These are phyloP conservation scores for Tilletiopsis washingtonensis DNA, from an alignment of 1,284 basidiomycete species.

Conservation along the genomic window DNA sequence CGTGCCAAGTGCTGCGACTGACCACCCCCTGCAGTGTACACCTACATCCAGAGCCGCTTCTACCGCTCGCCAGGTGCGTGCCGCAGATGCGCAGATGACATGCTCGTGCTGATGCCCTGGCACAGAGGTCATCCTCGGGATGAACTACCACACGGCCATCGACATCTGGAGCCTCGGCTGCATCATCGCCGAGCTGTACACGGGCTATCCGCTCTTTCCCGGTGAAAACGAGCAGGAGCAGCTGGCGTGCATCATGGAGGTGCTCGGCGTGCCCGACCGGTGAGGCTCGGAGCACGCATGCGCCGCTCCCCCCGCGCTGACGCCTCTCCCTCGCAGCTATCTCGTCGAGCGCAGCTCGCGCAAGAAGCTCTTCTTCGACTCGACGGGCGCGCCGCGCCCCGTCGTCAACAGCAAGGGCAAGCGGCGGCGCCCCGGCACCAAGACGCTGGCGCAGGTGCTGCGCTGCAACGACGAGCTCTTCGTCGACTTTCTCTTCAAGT, in stretches of 20 bases:
- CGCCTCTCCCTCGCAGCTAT: too few relatives aligned
- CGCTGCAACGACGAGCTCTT: conserved; percentile 72
- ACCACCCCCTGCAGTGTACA: conserved; percentile 63
- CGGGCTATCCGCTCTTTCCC: conserved; percentile 98
- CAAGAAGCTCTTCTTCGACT: conserved; percentile 93
- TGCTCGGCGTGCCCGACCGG: conserved; percentile 89
- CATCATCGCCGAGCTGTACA: conserved; percentile 93
- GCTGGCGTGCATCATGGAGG: conserved; percentile 98
- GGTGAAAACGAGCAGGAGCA: conserved; percentile 97
- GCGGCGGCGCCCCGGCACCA: conserved; percentile 78
- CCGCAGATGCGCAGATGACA: too few relatives aligned
- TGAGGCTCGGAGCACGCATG: too few relatives aligned
- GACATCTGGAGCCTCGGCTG: conserved; percentile 98
- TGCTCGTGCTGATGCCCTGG: too few relatives aligned
- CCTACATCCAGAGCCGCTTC: conserved; percentile 93
- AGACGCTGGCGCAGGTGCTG: conserved; percentile 77
- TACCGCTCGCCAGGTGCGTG: conserved; percentile 94
- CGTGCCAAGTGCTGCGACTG: too few relatives aligned
- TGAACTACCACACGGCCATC: conserved; percentile 56
- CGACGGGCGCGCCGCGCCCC: conserved; percentile 79
- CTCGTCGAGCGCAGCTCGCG: conserved; percentile 88
- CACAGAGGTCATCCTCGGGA: conserved; percentile 54
- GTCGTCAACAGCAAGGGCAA: conserved; percentile 96
- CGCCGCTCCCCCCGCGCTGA: too few relatives aligned
- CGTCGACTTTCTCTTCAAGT: conserved; percentile 67